Evolutionary conservation across 306 rosid species (phyloP).

Genomic region (Argentina anserina): DNA sequence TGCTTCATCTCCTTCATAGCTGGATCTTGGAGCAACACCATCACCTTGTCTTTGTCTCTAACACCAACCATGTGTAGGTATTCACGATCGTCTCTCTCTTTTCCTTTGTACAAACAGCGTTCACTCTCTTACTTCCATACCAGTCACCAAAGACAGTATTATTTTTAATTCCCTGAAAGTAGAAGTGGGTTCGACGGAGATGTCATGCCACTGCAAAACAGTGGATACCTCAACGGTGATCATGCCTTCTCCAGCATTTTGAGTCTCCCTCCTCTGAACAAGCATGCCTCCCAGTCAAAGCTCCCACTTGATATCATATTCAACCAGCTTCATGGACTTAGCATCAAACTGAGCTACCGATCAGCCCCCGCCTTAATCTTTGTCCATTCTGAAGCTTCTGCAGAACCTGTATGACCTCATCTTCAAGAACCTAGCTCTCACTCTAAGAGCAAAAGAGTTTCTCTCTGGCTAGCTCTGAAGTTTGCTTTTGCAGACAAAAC

Average conservation of each 20-base stretch:
- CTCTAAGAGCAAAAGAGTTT: too few species aligned
- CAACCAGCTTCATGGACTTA: not conserved
- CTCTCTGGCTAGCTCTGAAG: constrained; percentile 1
- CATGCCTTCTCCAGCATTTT: constrained; percentile 41
- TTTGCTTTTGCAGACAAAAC: not conserved
- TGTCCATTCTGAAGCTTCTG: constrained; percentile 49
- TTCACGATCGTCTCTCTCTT: constrained; percentile 81
- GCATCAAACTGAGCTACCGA: constrained; percentile 23
- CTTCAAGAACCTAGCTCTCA: not conserved
- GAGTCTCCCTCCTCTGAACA: constrained; percentile 75
- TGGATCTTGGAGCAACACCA: constrained; percentile 82
- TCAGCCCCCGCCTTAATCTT: constrained; percentile 15
- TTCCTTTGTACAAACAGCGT: constrained; percentile 84
- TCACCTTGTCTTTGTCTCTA: constrained; percentile 81
- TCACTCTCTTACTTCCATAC: constrained; percentile 72
- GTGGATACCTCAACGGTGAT: constrained; percentile 82
- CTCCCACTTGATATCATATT: constrained; percentile 84
- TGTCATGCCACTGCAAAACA: constrained; percentile 70
- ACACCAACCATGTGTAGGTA: constrained; percentile 94
- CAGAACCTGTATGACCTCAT: constrained; percentile 81
- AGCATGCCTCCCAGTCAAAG: constrained; percentile 97
- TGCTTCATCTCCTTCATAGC: constrained; percentile 73
- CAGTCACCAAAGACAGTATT: constrained; percentile 62
- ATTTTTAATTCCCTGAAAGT: constrained; percentile 83
- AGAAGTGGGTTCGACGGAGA: constrained; percentile 71